These are phyloP conservation scores for Alternaria rosae DNA, from an alignment of 2,329 filamentous ascomycete genomes.

Conservation along the genomic window DNA sequence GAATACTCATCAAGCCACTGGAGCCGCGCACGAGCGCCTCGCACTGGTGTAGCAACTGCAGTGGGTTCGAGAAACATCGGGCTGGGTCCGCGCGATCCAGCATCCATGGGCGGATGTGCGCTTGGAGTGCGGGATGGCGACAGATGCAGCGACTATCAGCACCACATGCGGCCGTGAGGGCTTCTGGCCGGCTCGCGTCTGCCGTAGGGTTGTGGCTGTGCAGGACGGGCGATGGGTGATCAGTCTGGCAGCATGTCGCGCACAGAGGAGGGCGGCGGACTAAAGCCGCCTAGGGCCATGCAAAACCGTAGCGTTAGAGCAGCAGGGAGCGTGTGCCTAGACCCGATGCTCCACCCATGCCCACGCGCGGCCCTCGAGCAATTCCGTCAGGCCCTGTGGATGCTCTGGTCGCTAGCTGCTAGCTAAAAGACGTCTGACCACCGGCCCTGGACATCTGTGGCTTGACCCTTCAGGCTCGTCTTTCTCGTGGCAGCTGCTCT, in stretches of 20 bases:
- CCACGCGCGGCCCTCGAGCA: slow-evolving; percentile 35
- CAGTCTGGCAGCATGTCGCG: slow-evolving; percentile 16
- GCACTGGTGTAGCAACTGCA: slow-evolving; percentile 26
- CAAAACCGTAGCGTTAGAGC: slow-evolving; percentile 30
- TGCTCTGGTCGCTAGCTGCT: slow-evolving; percentile 42
- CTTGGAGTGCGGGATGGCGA: slow-evolving; percentile 33
- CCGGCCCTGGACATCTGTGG: slow-evolving; percentile 40
- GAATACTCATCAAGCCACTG: slow-evolving; percentile 31
- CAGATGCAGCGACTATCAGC: slow-evolving; percentile 46
- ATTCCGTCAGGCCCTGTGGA: slow-evolving; percentile 28
- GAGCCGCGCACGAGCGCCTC: slow-evolving; percentile 29
- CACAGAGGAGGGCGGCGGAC: slow-evolving; percentile 22
- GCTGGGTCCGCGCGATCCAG: slow-evolving; percentile 33
- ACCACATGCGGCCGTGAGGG: slow-evolving; percentile 31
- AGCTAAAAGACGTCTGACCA: slow-evolving; percentile 50
- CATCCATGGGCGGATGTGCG: slow-evolving; percentile 27
- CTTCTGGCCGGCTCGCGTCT: slow-evolving; percentile 36
- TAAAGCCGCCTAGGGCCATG: slow-evolving; percentile 21
- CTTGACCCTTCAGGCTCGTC: slow-evolving; percentile 37
- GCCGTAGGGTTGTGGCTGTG: slow-evolving; percentile 49
- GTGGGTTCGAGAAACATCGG: slow-evolving; percentile 44
- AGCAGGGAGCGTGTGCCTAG: slow-evolving; percentile 31
- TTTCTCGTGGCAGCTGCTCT: slow-evolving; percentile 44
- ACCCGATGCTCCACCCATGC: slow-evolving; percentile 33
- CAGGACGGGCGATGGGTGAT: slow-evolving; percentile 31